These are phyloP conservation scores for Smallanthus sonchifolius DNA, from an alignment of 129 eudicot genomes.

Conservation along the genomic window DNA sequence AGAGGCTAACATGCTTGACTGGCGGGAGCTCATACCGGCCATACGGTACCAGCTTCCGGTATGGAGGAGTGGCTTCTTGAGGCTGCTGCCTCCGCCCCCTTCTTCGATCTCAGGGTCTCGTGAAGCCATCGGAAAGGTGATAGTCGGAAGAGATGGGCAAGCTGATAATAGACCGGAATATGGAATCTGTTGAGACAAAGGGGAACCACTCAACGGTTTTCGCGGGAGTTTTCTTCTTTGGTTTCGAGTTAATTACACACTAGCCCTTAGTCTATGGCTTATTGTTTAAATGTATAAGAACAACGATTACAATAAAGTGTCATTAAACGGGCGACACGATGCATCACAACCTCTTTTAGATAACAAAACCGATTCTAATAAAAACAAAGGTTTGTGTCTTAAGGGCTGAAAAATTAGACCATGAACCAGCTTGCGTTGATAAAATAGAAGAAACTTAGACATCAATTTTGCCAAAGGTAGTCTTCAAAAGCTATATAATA, in stretches of 20 bases:
- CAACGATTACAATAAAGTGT: too few relatives aligned
- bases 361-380: too few relatives aligned
- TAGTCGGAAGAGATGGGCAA: conserved; percentile 13
- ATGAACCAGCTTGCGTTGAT: too few relatives aligned
- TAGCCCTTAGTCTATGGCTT: not conserved
- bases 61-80: conserved; percentile 74
- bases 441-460: too few relatives aligned
- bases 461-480: too few relatives aligned
- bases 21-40: conserved; percentile 48
- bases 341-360: too few relatives aligned
- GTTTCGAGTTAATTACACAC: not conserved
- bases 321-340: too few relatives aligned
- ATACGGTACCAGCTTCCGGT: conserved; percentile 84
- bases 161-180: conserved; percentile 21
- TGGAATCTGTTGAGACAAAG: not conserved
- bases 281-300: not conserved
- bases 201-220: conserved; percentile 12
- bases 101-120: conserved; percentile 40
- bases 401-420: too few relatives aligned
- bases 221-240: conserved; percentile 14
- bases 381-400: too few relatives aligned
- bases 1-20: conserved; percentile 66
- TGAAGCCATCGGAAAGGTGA: conserved; percentile 22
- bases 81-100: conserved; percentile 44
- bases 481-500: too few relatives aligned